phyloP scores from a whole-genome alignment of 306 rosid genomes.

The Acacia melanoxylon region DNA sequence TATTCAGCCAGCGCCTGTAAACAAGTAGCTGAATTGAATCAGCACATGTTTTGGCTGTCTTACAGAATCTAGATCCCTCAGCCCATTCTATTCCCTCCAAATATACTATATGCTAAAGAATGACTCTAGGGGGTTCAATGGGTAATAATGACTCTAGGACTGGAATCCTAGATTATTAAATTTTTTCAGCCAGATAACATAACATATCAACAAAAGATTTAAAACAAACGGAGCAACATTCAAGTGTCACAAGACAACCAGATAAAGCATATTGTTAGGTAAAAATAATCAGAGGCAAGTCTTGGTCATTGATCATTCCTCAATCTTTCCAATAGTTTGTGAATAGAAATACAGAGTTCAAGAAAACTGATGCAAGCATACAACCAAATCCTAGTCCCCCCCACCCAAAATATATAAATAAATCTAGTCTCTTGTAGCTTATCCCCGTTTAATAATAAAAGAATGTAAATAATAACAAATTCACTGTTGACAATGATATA shows the following conservation, averaged over 20 bases:
- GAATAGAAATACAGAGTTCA: not conserved
- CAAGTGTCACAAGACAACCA: not conserved
- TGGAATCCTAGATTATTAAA: slow-evolving; percentile 9
- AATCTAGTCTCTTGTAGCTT: not conserved
- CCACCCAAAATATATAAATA: not conserved
- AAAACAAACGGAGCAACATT: slow-evolving; percentile 13
- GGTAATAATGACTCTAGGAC: not conserved
- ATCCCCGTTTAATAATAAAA: not conserved
- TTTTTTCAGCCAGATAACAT: not conserved
- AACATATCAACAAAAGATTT: not conserved
- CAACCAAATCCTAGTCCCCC: not conserved
- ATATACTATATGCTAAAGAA: not conserved
- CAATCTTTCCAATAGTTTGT: not conserved
- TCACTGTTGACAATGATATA: not conserved
- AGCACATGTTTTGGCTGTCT: not conserved
- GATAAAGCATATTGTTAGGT: not conserved
- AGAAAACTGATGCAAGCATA: not conserved
- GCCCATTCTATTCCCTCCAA: not conserved
- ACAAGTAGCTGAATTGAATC: not conserved
- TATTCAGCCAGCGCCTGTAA: not conserved
- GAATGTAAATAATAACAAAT: not conserved
- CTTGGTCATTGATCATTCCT: not conserved
- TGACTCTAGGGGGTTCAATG: not conserved
- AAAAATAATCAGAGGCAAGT: slow-evolving; percentile 6
- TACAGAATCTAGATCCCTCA: not conserved